These are phyloP conservation scores for Saccharomyces uvarum DNA, from an alignment of 1,139 yeast species.

Conservation along the genomic window DNA sequence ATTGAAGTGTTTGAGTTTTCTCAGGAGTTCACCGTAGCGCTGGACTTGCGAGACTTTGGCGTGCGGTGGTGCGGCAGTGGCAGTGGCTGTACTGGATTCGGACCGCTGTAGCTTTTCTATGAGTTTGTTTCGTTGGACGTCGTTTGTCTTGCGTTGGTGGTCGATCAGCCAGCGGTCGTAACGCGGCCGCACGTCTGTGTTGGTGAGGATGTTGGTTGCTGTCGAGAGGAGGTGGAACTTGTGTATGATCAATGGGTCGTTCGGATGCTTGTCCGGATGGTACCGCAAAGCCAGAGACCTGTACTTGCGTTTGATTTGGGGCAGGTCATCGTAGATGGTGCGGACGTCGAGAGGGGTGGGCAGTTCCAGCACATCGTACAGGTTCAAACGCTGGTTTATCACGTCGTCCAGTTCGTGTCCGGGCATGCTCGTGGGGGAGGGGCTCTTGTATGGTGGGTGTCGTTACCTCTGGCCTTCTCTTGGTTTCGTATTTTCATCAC, in stretches of 20 bases:
- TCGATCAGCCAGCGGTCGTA: slow-evolving; percentile 38
- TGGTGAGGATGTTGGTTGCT: slow-evolving; percentile 55
- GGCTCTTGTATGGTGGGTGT: neutral
- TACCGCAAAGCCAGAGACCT: slow-evolving; percentile 72
- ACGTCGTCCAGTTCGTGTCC: slow-evolving; percentile 1
- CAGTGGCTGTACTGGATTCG: slow-evolving; percentile 6
- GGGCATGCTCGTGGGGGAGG: neutral
- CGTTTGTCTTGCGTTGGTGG: neutral
- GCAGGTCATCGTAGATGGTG: slow-evolving; percentile 2
- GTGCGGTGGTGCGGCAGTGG: neutral
- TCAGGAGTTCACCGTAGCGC: slow-evolving; percentile 22
- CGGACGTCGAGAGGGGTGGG: slow-evolving; percentile 6
- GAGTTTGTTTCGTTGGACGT: slow-evolving; percentile 8
- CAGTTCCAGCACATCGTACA: slow-evolving; percentile 19
- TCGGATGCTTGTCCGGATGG: slow-evolving; percentile 93
- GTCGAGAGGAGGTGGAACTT: slow-evolving; percentile 54
- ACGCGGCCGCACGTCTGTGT: slow-evolving; percentile 44
- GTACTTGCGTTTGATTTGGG: slow-evolving; percentile 75
- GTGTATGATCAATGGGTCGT: slow-evolving; percentile 48
- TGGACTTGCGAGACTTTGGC: slow-evolving; percentile 11
- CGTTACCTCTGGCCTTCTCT: neutral
- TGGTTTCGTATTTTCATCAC: too few species aligned
- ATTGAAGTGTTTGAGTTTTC: slow-evolving; percentile 24
- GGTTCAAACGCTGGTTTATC: slow-evolving; percentile 8
- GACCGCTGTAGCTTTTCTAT: slow-evolving; percentile 9